Base-by-base conservation (phyloP, 768 basidiomycete species). In the Podaxis mareebaensis region DNA sequence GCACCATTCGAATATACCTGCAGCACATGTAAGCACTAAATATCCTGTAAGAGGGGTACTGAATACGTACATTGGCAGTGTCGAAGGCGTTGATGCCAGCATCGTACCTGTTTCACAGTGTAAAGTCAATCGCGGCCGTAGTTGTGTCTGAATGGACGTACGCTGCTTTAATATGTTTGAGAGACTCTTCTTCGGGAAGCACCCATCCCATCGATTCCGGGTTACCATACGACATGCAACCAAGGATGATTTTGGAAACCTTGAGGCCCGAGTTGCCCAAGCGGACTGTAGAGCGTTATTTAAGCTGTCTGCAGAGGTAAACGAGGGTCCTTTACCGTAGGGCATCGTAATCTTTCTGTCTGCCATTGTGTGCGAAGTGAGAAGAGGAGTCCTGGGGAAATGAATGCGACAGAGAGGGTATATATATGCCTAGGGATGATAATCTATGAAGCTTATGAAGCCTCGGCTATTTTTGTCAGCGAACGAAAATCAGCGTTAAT, bases 1-100 rank as follows among this genome's bases (percentile, higher is more conserved):
- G 78, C 72, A 1, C 89, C 89, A 66, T 88, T 86, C 0, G 86
- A 87, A 70, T 90, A 91, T 0, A 81, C 77, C 86, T 87, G 40
- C 0, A 44, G 20, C 15, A 20, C 7, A 49, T 3, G 20, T 26
- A 11, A 49, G 22, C 17, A 49, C 12, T 6, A 0, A 3, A 40
- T 39, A 17, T 10, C 17, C 36, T 13, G 42, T n/a, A 44, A 15
- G 7, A 15, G 33, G 48, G 58, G 48, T 26, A 30, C 26, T 24
- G 53, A 46, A 20, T 8, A 55, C 54, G 51, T 66, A 81, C 79
- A 66, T 84, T 78, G 1, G 83, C 84, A 0, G 84, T 88, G 68
- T 86, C 85, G 62, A 86, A 88, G 0, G 85, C 79, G 63, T 86
- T 82, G 64, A 89, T 83, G 17, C 88, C 87, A 10, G 80, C 80